Conservation (phyloP, 2,329 filamentous ascomycete species). For the Ophiobolus disseminans region DNA sequence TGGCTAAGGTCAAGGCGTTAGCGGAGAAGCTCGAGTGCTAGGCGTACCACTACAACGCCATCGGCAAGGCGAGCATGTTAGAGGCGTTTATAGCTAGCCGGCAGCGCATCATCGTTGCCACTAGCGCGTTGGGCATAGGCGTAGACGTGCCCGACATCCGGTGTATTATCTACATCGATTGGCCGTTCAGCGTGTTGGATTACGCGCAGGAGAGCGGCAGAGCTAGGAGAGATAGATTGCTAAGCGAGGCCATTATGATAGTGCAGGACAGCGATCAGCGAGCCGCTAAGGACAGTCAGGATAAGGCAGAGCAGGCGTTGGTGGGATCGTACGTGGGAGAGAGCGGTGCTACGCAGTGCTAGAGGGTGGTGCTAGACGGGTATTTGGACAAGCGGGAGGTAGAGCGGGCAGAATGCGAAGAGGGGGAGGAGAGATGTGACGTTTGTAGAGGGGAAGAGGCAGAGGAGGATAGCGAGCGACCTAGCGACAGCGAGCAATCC, state of each 20-base stretch:
- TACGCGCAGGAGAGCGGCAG: slow-evolving; percentile 14
- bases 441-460: slow-evolving; percentile 3
- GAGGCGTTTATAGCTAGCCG: too few relatives aligned
- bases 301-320: slow-evolving; percentile 4
- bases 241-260: slow-evolving; percentile 11
- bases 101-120: too few relatives aligned
- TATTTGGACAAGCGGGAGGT: slow-evolving; percentile 12
- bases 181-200: slow-evolving; percentile 8
- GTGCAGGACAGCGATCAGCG: slow-evolving; percentile 2
- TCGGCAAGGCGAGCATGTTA: too few relatives aligned
- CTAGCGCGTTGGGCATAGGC: too few relatives aligned
- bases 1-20: too few relatives aligned
- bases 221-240: slow-evolving; percentile 4
- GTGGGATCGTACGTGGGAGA: slow-evolving; percentile 5
- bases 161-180: slow-evolving; percentile 12
- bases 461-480: too few relatives aligned
- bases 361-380: slow-evolving; percentile 10
- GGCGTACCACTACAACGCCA: too few relatives aligned
- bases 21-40: too few relatives aligned
- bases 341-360: slow-evolving; percentile 2
- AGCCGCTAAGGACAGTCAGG: slow-evolving; percentile 4
- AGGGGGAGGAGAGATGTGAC: slow-evolving; percentile 12
- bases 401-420: slow-evolving; percentile 9
- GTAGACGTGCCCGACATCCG: slow-evolving; percentile 8
- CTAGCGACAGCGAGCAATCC: too few relatives aligned